Evolutionary conservation across 768 basidiomycete species (phyloP).

Genomic region (Fistulinella prunicolor): DNA sequence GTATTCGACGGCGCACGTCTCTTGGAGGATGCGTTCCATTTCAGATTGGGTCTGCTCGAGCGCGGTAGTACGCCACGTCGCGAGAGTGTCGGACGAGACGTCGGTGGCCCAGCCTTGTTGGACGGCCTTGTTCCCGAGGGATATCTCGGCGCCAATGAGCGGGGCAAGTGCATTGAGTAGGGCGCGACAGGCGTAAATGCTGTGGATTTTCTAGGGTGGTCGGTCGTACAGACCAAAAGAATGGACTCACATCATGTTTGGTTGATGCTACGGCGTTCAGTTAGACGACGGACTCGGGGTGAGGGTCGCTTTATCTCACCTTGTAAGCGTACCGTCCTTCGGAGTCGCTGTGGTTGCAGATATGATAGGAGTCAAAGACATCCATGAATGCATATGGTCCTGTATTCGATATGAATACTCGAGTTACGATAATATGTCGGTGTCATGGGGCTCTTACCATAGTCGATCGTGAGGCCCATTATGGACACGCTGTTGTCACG

Average conservation of each 20-base stretch:
- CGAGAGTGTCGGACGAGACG: constrained; percentile 48
- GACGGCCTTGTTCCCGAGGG: constrained; percentile 46
- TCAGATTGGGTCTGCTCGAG: constrained; percentile 52
- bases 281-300: constrained; percentile 1
- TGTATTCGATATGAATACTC: constrained; percentile 22
- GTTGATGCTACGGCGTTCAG: constrained; percentile 51
- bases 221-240: neutral
- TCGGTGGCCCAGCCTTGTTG: constrained; percentile 62
- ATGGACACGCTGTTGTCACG: constrained; percentile 57
- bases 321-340: constrained; percentile 75
- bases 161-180: constrained; percentile 78
- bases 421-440: neutral
- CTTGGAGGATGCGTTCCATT: constrained; percentile 58
- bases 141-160: constrained; percentile 79
- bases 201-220: constrained; percentile 27
- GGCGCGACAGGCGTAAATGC: constrained; percentile 75
- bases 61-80: constrained; percentile 60
- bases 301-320: constrained; percentile 25
- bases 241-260: constrained; percentile 67
- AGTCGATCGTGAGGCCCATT: constrained; percentile 75
- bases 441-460: constrained; percentile 39
- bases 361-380: constrained; percentile 76
- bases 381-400: constrained; percentile 97
- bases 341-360: constrained; percentile 89
- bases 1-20: constrained; percentile 63